These are phyloP conservation scores for Carex kokanica DNA, from an alignment of 176 grass and related monocot genomes.

Conservation along the genomic window DNA sequence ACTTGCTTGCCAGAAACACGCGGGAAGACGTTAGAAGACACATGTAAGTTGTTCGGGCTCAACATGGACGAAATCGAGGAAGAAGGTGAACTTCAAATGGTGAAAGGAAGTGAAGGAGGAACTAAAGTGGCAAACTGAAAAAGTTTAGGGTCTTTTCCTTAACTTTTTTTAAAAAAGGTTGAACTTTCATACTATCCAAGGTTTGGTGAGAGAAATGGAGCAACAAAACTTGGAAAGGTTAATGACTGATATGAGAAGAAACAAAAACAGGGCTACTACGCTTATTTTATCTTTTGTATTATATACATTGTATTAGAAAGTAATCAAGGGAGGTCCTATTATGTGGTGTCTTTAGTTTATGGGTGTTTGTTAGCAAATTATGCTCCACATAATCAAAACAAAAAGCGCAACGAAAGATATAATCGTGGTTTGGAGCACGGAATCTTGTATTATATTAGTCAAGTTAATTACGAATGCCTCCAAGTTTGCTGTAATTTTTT, in stretches of 20 bases:
- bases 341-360: background rate
- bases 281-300: background rate
- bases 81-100: conserved; percentile 47
- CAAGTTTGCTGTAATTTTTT: conserved; percentile 12
- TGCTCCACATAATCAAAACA: conserved; percentile 3
- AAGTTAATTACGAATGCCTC: conserved; percentile 12
- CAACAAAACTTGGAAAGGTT: conserved; percentile 9
- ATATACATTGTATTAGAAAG: conserved; percentile 1
- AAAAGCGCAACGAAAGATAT: background rate
- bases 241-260: background rate
- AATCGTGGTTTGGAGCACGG: background rate
- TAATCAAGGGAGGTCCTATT: conserved; percentile 18
- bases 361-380: conserved; percentile 27
- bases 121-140: conserved; percentile 29
- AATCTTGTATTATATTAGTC: conserved; percentile 25
- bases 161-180: background rate
- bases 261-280: background rate
- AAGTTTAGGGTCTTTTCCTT: background rate
- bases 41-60: conserved; percentile 55
- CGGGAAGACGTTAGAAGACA: conserved; percentile 57
- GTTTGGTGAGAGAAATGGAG: background rate
- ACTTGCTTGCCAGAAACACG: conserved; percentile 67
- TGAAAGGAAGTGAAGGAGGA: conserved; percentile 24
- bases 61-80: conserved; percentile 11
- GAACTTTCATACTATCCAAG: background rate